Evolutionary conservation across 176 grass and related monocot species (phyloP).

Genomic region (Oryza brachyantha): DNA sequence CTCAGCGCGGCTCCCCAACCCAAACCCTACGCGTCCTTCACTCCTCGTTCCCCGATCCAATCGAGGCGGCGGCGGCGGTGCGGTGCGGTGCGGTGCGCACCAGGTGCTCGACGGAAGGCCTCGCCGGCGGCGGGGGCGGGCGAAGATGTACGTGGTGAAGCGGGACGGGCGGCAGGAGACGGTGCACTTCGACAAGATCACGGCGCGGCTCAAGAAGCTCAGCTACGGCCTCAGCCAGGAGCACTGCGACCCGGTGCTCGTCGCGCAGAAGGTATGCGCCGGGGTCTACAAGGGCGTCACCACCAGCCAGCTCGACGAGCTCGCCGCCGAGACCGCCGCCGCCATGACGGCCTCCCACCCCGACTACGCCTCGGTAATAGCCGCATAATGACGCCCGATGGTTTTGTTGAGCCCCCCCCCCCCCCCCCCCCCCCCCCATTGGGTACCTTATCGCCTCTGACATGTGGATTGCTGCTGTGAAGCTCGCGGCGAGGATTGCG

Average conservation of each 20-base stretch:
- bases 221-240: slow-evolving; percentile 98
- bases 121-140: background rate
- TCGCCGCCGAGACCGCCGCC: slow-evolving; percentile 87
- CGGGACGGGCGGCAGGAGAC: slow-evolving; percentile 80
- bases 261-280: slow-evolving; percentile 89
- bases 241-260: slow-evolving; percentile 88
- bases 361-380: slow-evolving; percentile 73
- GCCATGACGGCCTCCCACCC: slow-evolving; percentile 88
- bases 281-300: slow-evolving; percentile 97
- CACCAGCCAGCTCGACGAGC: slow-evolving; percentile 94
- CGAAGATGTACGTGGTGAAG: slow-evolving; percentile 91
- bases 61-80: background rate
- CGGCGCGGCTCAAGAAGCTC: slow-evolving; percentile 92
- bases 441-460: background rate
- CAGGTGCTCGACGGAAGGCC: slow-evolving; percentile 56
- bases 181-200: slow-evolving; percentile 99
- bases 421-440: no score
- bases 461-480: background rate
- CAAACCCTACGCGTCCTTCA: slow-evolving; percentile 18
- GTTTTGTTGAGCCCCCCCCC: no score
- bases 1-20: background rate
- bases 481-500: slow-evolving; percentile 94
- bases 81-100: slow-evolving; percentile 7
- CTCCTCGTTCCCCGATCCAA: background rate
- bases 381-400: background rate